Evolutionary conservation across 108 stramenopile species (phyloP).

Genomic region (Fistulifera pelliculosa): DNA sequence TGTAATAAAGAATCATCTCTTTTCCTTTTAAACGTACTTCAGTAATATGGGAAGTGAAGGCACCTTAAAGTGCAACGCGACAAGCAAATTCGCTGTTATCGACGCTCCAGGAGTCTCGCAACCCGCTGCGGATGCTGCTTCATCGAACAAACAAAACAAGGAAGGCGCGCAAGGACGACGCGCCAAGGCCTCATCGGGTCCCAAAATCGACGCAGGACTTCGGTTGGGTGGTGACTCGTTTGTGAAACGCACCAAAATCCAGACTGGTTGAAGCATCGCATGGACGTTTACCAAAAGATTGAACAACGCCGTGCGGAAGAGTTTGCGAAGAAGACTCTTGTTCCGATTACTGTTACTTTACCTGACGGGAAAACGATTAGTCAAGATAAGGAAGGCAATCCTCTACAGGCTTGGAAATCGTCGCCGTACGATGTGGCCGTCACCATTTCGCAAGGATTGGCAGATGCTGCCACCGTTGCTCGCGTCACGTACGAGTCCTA

Average conservation of each 20-base stretch:
- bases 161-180: conserved; percentile 62
- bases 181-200: conserved; percentile 67
- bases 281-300: conserved; percentile 48
- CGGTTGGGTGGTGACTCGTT: conserved; percentile 78
- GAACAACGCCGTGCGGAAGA: conserved; percentile 49
- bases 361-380: conserved; percentile 86
- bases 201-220: conserved; percentile 56
- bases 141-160: background rate
- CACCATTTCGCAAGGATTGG: conserved; percentile 84
- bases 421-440: conserved; percentile 92
- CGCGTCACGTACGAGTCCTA: conserved; percentile 78
- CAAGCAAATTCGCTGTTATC: conserved; percentile 24
- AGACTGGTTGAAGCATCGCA: conserved; percentile 54
- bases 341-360: conserved; percentile 85
- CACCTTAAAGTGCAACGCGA: background rate
- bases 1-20: too few relatives aligned
- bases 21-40: too few relatives aligned
- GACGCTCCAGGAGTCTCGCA: conserved; percentile 31
- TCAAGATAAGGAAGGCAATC: conserved; percentile 34
- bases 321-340: conserved; percentile 50
- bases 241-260: conserved; percentile 43
- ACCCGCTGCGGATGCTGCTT: background rate
- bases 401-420: conserved; percentile 43
- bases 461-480: conserved; percentile 77
- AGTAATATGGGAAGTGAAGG: too few relatives aligned